Evolutionary conservation across 441 rosid species (phyloP), one percentile per base, ranked within the genome.

Genomic region (Capsella rubella): DNA sequence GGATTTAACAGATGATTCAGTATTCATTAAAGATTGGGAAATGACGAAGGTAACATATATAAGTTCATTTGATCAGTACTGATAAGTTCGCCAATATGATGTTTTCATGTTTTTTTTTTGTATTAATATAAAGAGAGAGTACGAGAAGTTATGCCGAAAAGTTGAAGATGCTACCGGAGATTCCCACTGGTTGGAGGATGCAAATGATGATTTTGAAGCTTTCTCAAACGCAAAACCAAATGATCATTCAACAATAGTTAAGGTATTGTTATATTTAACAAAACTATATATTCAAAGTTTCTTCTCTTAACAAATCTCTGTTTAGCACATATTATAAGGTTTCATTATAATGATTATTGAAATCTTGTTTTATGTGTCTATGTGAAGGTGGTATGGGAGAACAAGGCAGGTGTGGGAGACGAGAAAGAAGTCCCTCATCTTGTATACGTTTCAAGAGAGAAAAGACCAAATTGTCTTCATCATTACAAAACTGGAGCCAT

Each of bases 401-500:
- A 90, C n/a, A 78, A 74, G 29, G 83, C 61, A 42, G 82, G 69
- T 37, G 14, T 2, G 3, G 67, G 73, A 2, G 73, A 80, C 29
- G 86, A 75, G 7, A 28, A 67, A 67, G 80, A 77, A 18, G 49
- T 90, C 39, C 95, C 97, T 5, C 85, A 78, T 67, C 39, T 93
- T 70, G 72, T 89, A 6, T 93, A 93, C 56, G 52, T 90, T 42
- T 84, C 98, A 1, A 82, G 97, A 54, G 95, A 90, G 81, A 89
- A 93, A 78, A 54, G 62, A 29, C 84, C 84, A 14, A 78, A 81
- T 32, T 78, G 80, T 43, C 73, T 79, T 0, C 95, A 93, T 67
- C 85, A 85, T 59, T 89, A 85, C 84, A 89, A 90, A 81, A 89
- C 97, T 3, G 93, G 93, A 29, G 97, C 97, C n/a, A 87, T 93